Evolutionary conservation across 2,329 filamentous ascomycete genomes (phyloP), one percentile per base, ranked within the genome.

Genomic region (Verticillium longisporum): DNA sequence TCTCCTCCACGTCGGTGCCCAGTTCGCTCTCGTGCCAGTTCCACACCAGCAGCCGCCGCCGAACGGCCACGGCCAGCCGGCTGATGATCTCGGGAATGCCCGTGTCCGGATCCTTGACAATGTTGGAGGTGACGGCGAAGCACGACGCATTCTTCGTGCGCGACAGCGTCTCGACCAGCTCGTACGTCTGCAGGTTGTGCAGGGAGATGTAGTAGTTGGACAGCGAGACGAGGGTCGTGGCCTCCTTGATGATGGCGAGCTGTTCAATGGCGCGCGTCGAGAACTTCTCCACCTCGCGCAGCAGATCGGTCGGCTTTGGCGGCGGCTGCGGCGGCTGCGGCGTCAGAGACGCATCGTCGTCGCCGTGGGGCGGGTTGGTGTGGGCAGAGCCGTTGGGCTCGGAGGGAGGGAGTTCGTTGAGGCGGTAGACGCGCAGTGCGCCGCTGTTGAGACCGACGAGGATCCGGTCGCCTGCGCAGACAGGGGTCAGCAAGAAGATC

Each of bases 1-100:
- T 85, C 75, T 98, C 95, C 33, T 80, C 79, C 0, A 88, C 86
- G 37, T 95, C 87, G 3, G 84, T 80, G 56, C 84, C 84, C 53
- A 97, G 81, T 77, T 98, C 95, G 79, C 92, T 95, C 72, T 97
- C 93, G 68, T 95, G 90, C 95, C 96, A 99, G 69, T 88, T 91
- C 93, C 95, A 99, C 60, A 97, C 77, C 63, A 98, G 74, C 59
- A 99, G 81, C 69, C 91, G 90, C 70, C 95, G 83, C 81, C 98
- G 98, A 37, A 97, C 91, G 4, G 92, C 92, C 11, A 99, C 94
- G 6, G 92, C 95, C 58, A 99, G 79, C 41, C 92, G 84, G 60
- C 92, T 96, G 66, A 98, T 93, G 61, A 99, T 96, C 67, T 94
- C 91, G 1, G 92, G 93, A 57, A 99, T 93, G 31, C 90, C 90